Base-by-base conservation (phyloP, 768 basidiomycete species). In the Lactifluus rugatus region DNA sequence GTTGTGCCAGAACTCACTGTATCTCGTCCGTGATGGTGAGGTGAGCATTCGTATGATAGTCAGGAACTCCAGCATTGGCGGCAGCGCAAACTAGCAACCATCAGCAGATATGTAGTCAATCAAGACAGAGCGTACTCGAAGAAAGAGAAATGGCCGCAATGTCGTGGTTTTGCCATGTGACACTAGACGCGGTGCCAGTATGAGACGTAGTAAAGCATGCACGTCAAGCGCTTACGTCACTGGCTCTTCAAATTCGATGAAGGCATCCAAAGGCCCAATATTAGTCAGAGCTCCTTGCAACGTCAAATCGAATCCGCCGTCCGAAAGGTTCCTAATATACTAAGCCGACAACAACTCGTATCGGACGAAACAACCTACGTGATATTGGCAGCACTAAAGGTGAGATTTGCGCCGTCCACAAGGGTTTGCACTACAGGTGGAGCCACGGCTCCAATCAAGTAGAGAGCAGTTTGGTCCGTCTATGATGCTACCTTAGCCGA, bases 401-500 rank as follows among this genome's bases (percentile, higher is more conserved):
- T 70, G 49, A 88, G 66, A 5, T 73, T 61, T 0, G 85, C 75
- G 19, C 73, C 74, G 48, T 82, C 77, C 25, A 88, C 85, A 16
- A 89, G 75, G 62, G 76, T 72, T 68, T 87, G 86, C 2, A 82
- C 78, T 28, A 84, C 71, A 14, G 85, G 83, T 17, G 77, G 81
- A 42, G 84, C 82, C 31, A 87, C 83, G 3, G 80, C 83, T n/a
- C 84, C 83, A 41, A 87, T 82, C 50, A 87, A 74, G 70, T 79
- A 85, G 25, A 89, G 70, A 0, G 77, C 79, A 2, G 81, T 81
- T 60, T 75, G 65, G 67, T 87, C 87, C 2, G 81, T 83, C 80
- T 85, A 5, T 49, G 48, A 44, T 8, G 21, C 19, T 25, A 26
- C 11, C 17, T 51, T 21, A 54, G 25, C 25, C 32, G 46, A 21